These are phyloP conservation scores for Cladosporium sp. DNA, from an alignment of 2,329 filamentous ascomycete genomes.

Conservation along the genomic window DNA sequence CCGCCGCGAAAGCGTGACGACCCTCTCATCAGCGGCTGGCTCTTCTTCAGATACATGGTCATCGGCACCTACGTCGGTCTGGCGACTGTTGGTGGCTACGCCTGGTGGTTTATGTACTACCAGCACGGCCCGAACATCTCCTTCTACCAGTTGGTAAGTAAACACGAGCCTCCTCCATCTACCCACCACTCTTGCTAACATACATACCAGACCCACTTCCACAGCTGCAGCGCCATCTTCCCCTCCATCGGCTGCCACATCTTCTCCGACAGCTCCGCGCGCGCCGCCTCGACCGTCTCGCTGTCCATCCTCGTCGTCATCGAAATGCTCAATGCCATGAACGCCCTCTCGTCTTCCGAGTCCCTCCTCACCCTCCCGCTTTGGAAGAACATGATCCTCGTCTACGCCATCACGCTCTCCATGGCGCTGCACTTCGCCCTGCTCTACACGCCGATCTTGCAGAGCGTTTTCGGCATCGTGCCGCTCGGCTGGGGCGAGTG, in stretches of 20 bases:
- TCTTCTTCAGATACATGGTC: constrained; percentile 96
- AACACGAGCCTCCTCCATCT: not conserved
- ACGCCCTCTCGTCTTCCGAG: constrained; percentile 91
- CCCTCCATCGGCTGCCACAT: constrained; percentile 87
- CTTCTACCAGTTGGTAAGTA: constrained; percentile 70
- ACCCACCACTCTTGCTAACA: constrained; percentile 11
- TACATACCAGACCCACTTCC: constrained; percentile 64
- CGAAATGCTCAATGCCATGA: constrained; percentile 99
- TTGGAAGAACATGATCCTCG: constrained; percentile 98
- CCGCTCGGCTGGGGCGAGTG: constrained; percentile 82
- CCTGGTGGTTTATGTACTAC: constrained; percentile 99
- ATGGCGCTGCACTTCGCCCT: constrained; percentile 95
- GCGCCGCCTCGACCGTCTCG: constrained; percentile 86
- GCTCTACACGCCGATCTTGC: constrained; percentile 84
- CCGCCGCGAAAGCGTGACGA: constrained; percentile 89
- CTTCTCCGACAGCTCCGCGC: constrained; percentile 79
- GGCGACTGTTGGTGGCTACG: constrained; percentile 92
- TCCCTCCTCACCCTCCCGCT: constrained; percentile 86
- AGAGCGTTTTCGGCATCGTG: constrained; percentile 82
- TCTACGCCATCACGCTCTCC: constrained; percentile 85
- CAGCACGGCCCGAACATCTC: constrained; percentile 80
- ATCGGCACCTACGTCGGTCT: constrained; percentile 92
- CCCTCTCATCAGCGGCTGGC: constrained; percentile 84
- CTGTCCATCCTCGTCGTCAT: constrained; percentile 90
- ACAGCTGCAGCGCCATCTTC: constrained; percentile 80